Evolutionary conservation across 805 yeast genomes (phyloP).

Genomic region (Maudiozyma saulgeensis): DNA sequence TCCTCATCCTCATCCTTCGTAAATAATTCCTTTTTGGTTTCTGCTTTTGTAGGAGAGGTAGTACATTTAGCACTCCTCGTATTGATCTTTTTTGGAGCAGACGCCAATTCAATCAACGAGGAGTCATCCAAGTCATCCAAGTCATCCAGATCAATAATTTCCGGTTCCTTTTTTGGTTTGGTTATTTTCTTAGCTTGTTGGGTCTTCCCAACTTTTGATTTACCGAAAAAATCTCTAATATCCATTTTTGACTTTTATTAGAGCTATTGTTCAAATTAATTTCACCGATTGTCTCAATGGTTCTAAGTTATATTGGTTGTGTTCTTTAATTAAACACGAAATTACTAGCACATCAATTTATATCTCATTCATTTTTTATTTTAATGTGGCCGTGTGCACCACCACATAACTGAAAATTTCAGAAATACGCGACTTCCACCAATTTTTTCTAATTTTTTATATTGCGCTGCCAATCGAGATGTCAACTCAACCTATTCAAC

Average conservation of each 20-base stretch:
- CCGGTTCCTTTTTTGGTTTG: constrained; percentile 9
- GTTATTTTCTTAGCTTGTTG: neutral
- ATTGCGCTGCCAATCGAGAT: too few relatives aligned
- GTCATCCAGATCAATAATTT: constrained; percentile 24
- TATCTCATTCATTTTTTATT: too few relatives aligned
- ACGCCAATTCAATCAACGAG: constrained; percentile 2
- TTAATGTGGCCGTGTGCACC: too few relatives aligned
- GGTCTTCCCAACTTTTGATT: constrained; percentile 5
- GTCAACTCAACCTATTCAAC: too few relatives aligned
- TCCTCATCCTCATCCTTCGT: neutral
- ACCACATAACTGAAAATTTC: too few relatives aligned
- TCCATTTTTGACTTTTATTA: constrained; percentile 8
- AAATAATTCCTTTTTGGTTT: neutral
- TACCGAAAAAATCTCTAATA: constrained; percentile 34
- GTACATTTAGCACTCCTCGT: neutral
- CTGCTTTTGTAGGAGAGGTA: neutral
- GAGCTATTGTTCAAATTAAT: too few relatives aligned
- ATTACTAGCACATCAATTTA: too few relatives aligned
- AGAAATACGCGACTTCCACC: too few relatives aligned
- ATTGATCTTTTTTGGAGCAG: neutral
- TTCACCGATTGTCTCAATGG: too few relatives aligned
- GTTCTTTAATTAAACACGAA: too few relatives aligned
- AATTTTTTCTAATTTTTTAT: too few relatives aligned
- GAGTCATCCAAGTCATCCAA: constrained; percentile 15
- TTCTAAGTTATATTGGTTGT: too few relatives aligned